phyloP scores from a whole-genome alignment of 2,329 filamentous ascomycete species.

The Dactylellina cionopaga region DNA sequence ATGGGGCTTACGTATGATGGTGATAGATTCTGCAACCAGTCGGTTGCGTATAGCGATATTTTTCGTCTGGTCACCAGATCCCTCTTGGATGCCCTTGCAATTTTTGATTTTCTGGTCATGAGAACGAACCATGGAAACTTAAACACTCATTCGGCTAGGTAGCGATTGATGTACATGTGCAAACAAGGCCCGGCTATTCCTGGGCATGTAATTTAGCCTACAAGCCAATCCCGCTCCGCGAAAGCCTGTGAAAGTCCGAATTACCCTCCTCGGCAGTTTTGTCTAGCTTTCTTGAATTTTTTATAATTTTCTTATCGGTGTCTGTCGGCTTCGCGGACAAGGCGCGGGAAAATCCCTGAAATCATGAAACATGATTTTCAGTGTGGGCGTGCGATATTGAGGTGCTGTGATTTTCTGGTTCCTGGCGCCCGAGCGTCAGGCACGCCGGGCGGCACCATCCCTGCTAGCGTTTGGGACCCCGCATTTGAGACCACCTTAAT shows the following conservation, averaged over 20 bases:
- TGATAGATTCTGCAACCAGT: neutral
- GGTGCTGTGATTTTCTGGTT: slow-evolving; percentile 12
- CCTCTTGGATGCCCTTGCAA: slow-evolving; percentile 18
- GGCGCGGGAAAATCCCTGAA: slow-evolving; percentile 20
- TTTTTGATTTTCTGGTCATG: slow-evolving; percentile 14
- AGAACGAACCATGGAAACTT: slow-evolving; percentile 34
- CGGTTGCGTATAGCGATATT: neutral
- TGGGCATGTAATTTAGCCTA: slow-evolving; percentile 14
- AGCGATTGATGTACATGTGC: neutral
- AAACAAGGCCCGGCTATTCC: slow-evolving; percentile 5
- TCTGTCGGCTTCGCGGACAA: slow-evolving; percentile 42
- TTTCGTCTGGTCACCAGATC: neutral
- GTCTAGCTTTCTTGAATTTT: neutral
- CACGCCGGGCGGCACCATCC: slow-evolving; percentile 29
- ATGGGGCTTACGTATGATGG: neutral
- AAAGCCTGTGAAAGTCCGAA: slow-evolving; percentile 42
- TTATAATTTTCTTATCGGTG: slow-evolving; percentile 14
- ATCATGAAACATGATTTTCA: slow-evolving; percentile 13
- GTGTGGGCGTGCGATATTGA: slow-evolving; percentile 6
- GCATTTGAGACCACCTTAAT: slow-evolving; percentile 13
- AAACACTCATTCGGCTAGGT: neutral
- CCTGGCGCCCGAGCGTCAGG: slow-evolving; percentile 41
- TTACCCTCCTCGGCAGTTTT: neutral
- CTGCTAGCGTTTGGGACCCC: slow-evolving; percentile 12
- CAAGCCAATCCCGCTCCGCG: slow-evolving; percentile 18